Evolutionary conservation across 2,329 filamentous ascomycete species (phyloP), one percentile per base, ranked within the genome.

Genomic region (Paracoccidioides brasiliensis): DNA sequence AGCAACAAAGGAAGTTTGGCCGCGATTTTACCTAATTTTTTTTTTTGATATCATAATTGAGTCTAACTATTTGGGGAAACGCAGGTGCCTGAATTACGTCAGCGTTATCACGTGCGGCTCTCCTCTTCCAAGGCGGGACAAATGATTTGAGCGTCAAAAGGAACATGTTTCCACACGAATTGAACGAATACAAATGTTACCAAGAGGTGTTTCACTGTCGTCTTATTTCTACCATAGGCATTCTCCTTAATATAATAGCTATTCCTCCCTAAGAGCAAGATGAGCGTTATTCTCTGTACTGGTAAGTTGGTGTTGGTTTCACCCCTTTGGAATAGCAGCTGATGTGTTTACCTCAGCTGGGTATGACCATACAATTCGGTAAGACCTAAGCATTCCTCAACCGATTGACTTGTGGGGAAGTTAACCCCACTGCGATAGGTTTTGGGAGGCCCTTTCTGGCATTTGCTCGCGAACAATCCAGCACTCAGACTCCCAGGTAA

Each of bases 391-490:
- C 54, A 41, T 33, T 43, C 22, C 22, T 5, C 42, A 41, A 33
- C 32, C 8, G 37, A 33, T 41, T 44, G 42, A 35, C 37, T 12
- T 12, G 35, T 53, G 37, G 22, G 42, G 44, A 50, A 58, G 28
- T 57, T 35, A 22, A 37, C 33, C 15, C 30, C 49, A 28, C 53
- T 46, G 6, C 35, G 50, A 46, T 68, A 94, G 90, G 61, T 98
- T 98, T 76, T 98, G 93, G 93, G 93, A 98, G 73, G 93, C 93
- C 1, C 81, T 98, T 55, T 96, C 90, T 9, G 93, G 93, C 54
- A 97, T 98, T 65, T 98, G 93, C 75, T 96, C 90, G 44, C 88
- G 93, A 61, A 98, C 93, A 28, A 97, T 98, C 64, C 93, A 96
- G 64, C 91, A 98, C 68, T 89, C 93, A 2, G 93, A 98, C 72